Percentiles rank a stretch among this genome's conserved stretches.
These are phyloP conservation scores for Venturia carpophila DNA, from an alignment of 2,329 filamentous ascomycete genomes.

Conservation along the genomic window DNA sequence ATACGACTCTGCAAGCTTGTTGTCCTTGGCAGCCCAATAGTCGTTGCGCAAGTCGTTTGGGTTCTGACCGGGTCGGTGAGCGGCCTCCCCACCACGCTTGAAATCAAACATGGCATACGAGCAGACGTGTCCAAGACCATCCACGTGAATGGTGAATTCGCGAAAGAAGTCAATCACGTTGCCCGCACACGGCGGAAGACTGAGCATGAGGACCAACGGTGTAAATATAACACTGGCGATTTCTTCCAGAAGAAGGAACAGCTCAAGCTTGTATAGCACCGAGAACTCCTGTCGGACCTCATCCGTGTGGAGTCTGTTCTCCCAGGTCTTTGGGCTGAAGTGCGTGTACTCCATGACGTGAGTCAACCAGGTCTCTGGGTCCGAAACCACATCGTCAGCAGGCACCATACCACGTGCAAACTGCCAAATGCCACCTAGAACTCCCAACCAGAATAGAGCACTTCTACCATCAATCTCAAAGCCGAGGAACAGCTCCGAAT, in stretches of 20 bases:
- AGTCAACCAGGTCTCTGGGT: constrained; percentile 80
- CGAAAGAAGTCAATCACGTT: constrained; percentile 96
- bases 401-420: constrained; percentile 75
- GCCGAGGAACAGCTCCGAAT: constrained; percentile 80
- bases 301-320: constrained; percentile 80
- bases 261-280: constrained; percentile 81
- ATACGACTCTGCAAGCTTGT: constrained; percentile 97
- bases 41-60: constrained; percentile 61
- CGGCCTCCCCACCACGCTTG: constrained; percentile 62
- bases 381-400: constrained; percentile 75
- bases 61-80: constrained; percentile 24
- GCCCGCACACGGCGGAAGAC: constrained; percentile 79
- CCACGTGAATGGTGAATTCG: constrained; percentile 94
- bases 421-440: constrained; percentile 78
- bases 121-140: constrained; percentile 91
- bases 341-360: constrained; percentile 91
- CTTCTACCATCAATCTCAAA: constrained; percentile 88
- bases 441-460: constrained; percentile 79
- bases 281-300: constrained; percentile 90
- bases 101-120: constrained; percentile 98
- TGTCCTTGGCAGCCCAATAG: constrained; percentile 90
- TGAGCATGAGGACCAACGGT: constrained; percentile 79
- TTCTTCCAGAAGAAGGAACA: constrained; percentile 87
- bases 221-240: constrained; percentile 87
- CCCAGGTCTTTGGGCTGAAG: constrained; percentile 85